Percentiles rank a stretch among this genome's conserved stretches.
phyloP scores from a whole-genome alignment of 495 filamentous ascomycete genomes.

The Penicillium soppii region DNA sequence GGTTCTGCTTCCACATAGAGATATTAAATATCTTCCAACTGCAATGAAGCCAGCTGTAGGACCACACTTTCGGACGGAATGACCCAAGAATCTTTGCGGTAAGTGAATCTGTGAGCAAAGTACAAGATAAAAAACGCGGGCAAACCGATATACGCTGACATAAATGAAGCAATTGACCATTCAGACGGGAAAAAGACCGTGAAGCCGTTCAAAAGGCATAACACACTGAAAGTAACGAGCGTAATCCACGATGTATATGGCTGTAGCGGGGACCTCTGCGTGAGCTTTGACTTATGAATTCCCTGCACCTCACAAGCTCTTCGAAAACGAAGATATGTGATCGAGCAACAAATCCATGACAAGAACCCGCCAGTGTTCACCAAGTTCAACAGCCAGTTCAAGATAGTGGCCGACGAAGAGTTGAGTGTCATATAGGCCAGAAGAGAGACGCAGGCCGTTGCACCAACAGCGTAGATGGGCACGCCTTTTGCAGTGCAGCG shows the following conservation, averaged over 20 bases:
- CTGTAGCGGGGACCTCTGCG: not conserved
- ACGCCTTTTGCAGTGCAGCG: conserved; percentile 36
- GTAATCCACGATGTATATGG: not conserved
- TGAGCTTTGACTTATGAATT: not conserved
- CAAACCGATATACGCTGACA: conserved; percentile 57
- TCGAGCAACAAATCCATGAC: conserved; percentile 52
- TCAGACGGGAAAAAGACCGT: conserved; percentile 53
- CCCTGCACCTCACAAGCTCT: conserved; percentile 33
- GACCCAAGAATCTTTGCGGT: not conserved
- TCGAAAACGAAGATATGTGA: conserved; percentile 55
- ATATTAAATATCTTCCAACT: not conserved
- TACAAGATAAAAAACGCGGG: conserved; percentile 51
- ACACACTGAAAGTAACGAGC: conserved; percentile 19
- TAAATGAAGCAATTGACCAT: conserved; percentile 41
- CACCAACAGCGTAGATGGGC: conserved; percentile 34
- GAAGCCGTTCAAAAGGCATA: conserved; percentile 58
- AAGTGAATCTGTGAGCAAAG: conserved; percentile 29
- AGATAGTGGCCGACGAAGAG: conserved; percentile 11
- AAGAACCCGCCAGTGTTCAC: conserved; percentile 53
- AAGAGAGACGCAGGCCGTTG: conserved; percentile 10
- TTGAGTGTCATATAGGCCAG: conserved; percentile 26
- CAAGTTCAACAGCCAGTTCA: conserved; percentile 53
- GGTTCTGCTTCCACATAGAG: too few relatives aligned
- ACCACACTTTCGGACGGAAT: not conserved
- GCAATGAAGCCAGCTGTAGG: not conserved